Conservation (phyloP, 495 filamentous ascomycete species). For the Immersiella caudata region DNA sequence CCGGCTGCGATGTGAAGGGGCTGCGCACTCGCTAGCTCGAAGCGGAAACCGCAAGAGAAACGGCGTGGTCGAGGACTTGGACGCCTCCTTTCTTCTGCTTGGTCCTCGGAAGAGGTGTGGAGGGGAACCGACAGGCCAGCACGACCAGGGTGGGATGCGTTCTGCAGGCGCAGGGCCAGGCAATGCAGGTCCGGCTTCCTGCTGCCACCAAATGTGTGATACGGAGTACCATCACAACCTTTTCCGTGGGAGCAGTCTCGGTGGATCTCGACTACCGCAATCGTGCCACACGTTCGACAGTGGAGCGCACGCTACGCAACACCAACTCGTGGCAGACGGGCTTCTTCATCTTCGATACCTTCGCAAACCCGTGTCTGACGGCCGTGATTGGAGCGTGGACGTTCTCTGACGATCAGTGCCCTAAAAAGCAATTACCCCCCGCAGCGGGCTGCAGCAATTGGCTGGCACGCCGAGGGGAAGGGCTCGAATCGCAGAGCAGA, state of each 20-base stretch:
- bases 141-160: conserved; percentile 5
- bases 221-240: conserved; percentile 17
- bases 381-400: conserved; percentile 4
- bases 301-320: conserved; percentile 9
- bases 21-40: conserved; percentile 2
- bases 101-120: conserved; percentile 4
- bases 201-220: conserved; percentile 19
- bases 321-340: conserved; percentile 10
- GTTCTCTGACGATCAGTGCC: conserved; percentile 22
- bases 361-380: too few species aligned
- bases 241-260: background rate
- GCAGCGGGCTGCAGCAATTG: conserved; percentile 23
- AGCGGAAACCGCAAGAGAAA: background rate
- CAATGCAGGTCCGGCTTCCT: conserved; percentile 23
- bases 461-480: background rate
- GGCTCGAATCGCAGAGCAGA: conserved; percentile 26
- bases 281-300: background rate
- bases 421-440: conserved; percentile 21
- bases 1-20: conserved; percentile 6
- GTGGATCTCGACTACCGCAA: background rate
- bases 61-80: background rate
- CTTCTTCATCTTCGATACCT: conserved; percentile 3
- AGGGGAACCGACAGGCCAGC: conserved; percentile 12
- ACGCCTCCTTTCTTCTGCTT: conserved; percentile 18
- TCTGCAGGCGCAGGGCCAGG: conserved; percentile 20